phyloP scores from a whole-genome alignment of 306 rosid genomes.

The Canavalia gladiata region DNA sequence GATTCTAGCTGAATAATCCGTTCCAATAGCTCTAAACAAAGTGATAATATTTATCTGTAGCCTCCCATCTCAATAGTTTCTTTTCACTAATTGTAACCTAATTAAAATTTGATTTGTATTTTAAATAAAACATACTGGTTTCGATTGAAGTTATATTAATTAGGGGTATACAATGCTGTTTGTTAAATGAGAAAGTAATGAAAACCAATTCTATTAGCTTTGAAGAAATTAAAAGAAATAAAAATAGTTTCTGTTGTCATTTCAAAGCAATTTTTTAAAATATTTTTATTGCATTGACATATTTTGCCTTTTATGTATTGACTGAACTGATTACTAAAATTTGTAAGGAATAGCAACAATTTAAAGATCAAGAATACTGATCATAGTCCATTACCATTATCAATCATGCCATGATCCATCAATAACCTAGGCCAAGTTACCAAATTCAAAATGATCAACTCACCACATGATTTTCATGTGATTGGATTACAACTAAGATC shows the following conservation, averaged over 20 bases:
- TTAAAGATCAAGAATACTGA: neutral
- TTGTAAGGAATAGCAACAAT: neutral
- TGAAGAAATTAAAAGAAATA: neutral
- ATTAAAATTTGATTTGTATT: neutral
- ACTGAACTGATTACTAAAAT: neutral
- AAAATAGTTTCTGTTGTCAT: neutral
- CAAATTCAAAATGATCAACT: constrained; percentile 1
- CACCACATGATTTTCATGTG: neutral
- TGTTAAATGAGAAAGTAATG: neutral
- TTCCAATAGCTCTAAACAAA: neutral
- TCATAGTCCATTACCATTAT: neutral
- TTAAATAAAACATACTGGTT: neutral
- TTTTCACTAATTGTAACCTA: too few relatives aligned
- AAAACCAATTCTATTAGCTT: neutral
- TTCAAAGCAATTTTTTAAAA: neutral
- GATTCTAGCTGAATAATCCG: too few relatives aligned
- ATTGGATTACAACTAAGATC: constrained; percentile 6
- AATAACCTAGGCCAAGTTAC: neutral
- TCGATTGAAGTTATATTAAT: too few relatives aligned
- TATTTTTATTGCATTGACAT: neutral
- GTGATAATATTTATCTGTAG: neutral
- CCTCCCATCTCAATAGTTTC: neutral
- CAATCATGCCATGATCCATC: constrained; percentile 50
- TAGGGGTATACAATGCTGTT: neutral
- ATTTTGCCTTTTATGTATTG: neutral